A percentile compares a stretch with the other conserved stretches of the same genome.
Conservation (phyloP, 768 basidiomycete species). For the Gloeopeniophorella convolvens region DNA sequence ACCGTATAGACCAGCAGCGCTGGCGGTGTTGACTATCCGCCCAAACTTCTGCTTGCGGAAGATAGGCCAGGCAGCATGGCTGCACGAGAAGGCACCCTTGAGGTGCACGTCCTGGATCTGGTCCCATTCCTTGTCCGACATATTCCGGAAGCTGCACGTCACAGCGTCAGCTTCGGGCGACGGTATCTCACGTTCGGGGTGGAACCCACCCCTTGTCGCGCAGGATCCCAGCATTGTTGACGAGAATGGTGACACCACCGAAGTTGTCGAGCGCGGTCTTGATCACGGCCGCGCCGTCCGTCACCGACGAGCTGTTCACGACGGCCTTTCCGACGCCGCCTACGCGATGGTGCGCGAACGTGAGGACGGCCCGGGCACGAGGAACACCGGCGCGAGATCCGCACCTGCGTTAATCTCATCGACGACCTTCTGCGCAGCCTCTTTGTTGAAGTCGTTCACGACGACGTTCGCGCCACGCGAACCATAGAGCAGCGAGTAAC, state of each 20-base stretch:
- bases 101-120: conserved; percentile 84
- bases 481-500: conserved; percentile 90
- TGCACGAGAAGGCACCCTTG: conserved; percentile 88
- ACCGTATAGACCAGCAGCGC: conserved; percentile 93
- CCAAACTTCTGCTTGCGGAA: conserved; percentile 96
- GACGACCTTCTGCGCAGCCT: conserved; percentile 87
- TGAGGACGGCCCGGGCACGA: not conserved
- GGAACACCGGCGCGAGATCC: conserved; percentile 23
- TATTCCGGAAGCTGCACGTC: conserved; percentile 79
- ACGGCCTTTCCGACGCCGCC: conserved; percentile 82
- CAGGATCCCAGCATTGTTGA: conserved; percentile 94
- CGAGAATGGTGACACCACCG: conserved; percentile 77
- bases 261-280: conserved; percentile 81
- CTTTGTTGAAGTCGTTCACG: conserved; percentile 88
- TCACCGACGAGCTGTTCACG: conserved; percentile 78
- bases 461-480: conserved; percentile 89
- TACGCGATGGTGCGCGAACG: not conserved
- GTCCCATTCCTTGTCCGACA: conserved; percentile 94
- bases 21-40: conserved; percentile 89
- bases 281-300: conserved; percentile 82
- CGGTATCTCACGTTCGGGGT: not conserved
- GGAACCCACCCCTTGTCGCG: conserved; percentile 66
- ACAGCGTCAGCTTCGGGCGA: not conserved
- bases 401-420: conserved; percentile 78
- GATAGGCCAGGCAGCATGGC: conserved; percentile 92